Conservation (phyloP, 345 rosid genomes). For the Excoecaria agallocha region DNA sequence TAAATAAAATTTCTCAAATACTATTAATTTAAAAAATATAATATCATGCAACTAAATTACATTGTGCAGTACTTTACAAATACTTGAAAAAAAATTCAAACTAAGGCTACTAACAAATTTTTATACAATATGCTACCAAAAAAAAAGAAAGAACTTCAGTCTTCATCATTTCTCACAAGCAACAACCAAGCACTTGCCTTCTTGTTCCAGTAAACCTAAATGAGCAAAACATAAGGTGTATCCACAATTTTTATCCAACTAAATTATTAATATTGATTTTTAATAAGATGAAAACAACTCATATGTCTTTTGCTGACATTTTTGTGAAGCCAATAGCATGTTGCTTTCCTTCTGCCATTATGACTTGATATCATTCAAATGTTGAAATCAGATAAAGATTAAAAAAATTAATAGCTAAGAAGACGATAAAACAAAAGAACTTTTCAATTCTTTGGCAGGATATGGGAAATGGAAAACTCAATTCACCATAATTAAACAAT, state of each 20-base stretch:
- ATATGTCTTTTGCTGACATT: conserved; percentile 98
- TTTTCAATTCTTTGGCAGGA: neutral
- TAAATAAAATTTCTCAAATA: too few species aligned
- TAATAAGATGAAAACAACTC: conserved; percentile 33
- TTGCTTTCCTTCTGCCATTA: conserved; percentile 98
- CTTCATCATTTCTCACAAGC: too few species aligned
- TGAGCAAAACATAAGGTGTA: too few species aligned
- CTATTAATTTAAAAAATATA: too few species aligned
- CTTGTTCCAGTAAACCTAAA: too few species aligned
- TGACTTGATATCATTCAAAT: conserved; percentile 50
- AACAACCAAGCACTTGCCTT: too few species aligned
- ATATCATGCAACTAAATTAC: too few species aligned
- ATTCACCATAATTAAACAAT: neutral
- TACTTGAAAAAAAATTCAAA: too few species aligned
- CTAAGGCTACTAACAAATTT: too few species aligned
- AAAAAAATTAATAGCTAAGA: neutral
- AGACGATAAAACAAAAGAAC: neutral
- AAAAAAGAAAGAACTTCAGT: too few species aligned
- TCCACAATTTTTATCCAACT: neutral
- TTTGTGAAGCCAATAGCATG: conserved; percentile 98
- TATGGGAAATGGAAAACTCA: neutral
- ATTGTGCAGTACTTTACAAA: too few species aligned
- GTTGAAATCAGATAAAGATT: conserved; percentile 15
- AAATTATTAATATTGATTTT: neutral
- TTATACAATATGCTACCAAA: too few species aligned